A percentile compares a stretch with the other conserved stretches of the same genome.
Evolutionary conservation across 768 basidiomycete species (phyloP).

Genomic region (Favolaschia claudopus): DNA sequence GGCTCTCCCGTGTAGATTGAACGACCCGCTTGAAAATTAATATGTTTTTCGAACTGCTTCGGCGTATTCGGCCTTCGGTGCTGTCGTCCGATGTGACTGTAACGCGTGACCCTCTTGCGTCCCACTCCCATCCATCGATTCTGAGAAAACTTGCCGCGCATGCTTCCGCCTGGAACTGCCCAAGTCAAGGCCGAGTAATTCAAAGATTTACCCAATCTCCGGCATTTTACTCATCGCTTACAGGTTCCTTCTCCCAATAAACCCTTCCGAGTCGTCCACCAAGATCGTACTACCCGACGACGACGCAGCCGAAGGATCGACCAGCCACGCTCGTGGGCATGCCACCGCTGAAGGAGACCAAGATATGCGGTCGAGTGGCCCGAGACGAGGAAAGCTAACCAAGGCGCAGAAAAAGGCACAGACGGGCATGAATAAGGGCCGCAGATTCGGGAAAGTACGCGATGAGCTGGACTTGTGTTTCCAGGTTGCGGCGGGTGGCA

Average conservation of each 20-base stretch:
- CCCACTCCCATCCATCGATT: no score
- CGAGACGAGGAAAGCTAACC: slow-evolving; percentile 46
- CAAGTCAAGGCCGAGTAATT: slow-evolving; percentile 61
- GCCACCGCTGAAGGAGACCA: slow-evolving; percentile 30
- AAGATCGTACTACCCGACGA: no score
- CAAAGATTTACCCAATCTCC: neutral
- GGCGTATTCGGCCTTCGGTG: no score
- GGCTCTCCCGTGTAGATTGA: no score
- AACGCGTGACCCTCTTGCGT: no score
- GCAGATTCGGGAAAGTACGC: slow-evolving; percentile 77
- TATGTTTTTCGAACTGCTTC: no score
- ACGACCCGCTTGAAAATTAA: no score
- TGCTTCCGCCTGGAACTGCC: slow-evolving; percentile 54
- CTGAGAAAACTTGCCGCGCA: no score
- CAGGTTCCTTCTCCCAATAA: slow-evolving; percentile 50
- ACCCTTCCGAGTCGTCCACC: slow-evolving; percentile 29
- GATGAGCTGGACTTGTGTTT: slow-evolving; percentile 89
- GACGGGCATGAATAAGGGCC: slow-evolving; percentile 83
- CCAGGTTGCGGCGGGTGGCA: slow-evolving; percentile 71
- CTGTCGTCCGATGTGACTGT: no score
- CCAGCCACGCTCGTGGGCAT: slow-evolving; percentile 42
- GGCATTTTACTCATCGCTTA: neutral
- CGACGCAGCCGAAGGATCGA: slow-evolving; percentile 70
- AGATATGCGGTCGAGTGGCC: slow-evolving; percentile 31
- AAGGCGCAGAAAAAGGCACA: slow-evolving; percentile 78